phyloP scores from a whole-genome alignment of 805 yeast species.

The Candida oleophila region DNA sequence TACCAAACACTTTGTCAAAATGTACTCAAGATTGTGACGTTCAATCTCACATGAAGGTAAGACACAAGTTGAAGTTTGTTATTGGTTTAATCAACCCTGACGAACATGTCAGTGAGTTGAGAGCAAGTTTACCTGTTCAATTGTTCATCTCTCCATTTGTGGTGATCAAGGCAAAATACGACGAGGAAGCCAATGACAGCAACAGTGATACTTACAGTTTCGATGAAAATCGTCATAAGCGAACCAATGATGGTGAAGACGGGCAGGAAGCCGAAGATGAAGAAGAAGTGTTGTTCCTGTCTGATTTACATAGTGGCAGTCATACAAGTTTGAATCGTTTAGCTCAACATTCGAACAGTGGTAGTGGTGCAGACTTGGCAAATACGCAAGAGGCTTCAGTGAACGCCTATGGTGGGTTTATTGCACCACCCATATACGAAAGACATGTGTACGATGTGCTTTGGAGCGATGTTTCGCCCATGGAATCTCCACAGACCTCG shows the following conservation, averaged over 20 bases:
- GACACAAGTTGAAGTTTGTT: constrained; percentile 83
- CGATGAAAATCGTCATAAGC: not conserved
- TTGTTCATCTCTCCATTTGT: constrained; percentile 81
- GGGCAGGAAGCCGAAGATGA: constrained; percentile 7
- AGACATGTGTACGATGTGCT: constrained; percentile 78
- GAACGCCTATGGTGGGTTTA: constrained; percentile 27
- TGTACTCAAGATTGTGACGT: constrained; percentile 88
- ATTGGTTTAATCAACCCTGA: constrained; percentile 82
- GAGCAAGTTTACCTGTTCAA: constrained; percentile 85
- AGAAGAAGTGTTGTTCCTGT: constrained; percentile 32
- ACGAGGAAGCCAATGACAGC: constrained; percentile 13
- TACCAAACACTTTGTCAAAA: constrained; percentile 73
- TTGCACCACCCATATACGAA: constrained; percentile 87
- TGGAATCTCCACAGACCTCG: constrained; percentile 44
- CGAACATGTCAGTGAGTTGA: constrained; percentile 86
- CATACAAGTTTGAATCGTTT: constrained; percentile 24
- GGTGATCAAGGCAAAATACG: constrained; percentile 54
- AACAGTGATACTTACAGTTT: not conserved
- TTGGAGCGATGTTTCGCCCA: constrained; percentile 64
- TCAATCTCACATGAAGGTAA: constrained; percentile 66
- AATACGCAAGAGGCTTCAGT: constrained; percentile 24
- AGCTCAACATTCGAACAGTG: not conserved
- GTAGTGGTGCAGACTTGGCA: constrained; percentile 8
- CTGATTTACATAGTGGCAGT: constrained; percentile 18
- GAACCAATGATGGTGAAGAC: not conserved